These are phyloP conservation scores for Psilocybe subaeruginosa DNA, from an alignment of 768 basidiomycete genomes.

Conservation along the genomic window DNA sequence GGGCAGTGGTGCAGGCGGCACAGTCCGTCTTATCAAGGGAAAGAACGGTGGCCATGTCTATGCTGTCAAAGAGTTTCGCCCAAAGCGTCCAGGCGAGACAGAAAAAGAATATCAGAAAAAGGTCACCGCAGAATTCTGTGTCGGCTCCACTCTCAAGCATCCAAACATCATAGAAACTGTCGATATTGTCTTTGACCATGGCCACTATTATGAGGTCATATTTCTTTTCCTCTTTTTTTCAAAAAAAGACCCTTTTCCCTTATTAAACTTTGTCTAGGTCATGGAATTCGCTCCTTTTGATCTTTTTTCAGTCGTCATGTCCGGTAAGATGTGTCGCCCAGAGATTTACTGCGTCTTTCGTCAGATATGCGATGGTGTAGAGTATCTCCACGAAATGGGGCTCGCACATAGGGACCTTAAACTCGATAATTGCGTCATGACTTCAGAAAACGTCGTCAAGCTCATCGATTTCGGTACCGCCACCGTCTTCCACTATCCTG, in stretches of 20 bases:
- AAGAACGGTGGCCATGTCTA: slow-evolving; percentile 87
- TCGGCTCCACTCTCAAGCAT: slow-evolving; percentile 93
- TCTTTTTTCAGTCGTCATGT: slow-evolving; percentile 99
- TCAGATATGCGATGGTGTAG: slow-evolving; percentile 97
- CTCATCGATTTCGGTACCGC: slow-evolving; percentile 99
- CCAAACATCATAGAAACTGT: slow-evolving; percentile 97
- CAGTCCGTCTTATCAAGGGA: slow-evolving; percentile 93
- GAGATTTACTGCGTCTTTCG: slow-evolving; percentile 99
- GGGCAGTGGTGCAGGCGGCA: slow-evolving; percentile 97
- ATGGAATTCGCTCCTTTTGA: slow-evolving; percentile 99
- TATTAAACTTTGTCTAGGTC: slow-evolving; percentile 54
- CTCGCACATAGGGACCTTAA: slow-evolving; percentile 99
- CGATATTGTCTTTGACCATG: slow-evolving; percentile 97
- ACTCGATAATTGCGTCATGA: slow-evolving; percentile 99
- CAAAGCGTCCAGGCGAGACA: slow-evolving; percentile 83
- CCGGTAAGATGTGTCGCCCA: slow-evolving; percentile 96
- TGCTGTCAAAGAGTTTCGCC: slow-evolving; percentile 97
- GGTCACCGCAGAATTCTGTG: slow-evolving; percentile 98
- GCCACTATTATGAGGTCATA: slow-evolving; percentile 95
- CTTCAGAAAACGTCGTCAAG: slow-evolving; percentile 91
- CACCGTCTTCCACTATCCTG: slow-evolving; percentile 99
- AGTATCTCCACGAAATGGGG: slow-evolving; percentile 97
- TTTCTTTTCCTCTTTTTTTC: slow-evolving; percentile 10
- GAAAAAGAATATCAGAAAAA: slow-evolving; percentile 99
- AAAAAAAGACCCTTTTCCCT: background rate